phyloP scores from a whole-genome alignment of 495 filamentous ascomycete genomes.

The Xylaria grammica region DNA sequence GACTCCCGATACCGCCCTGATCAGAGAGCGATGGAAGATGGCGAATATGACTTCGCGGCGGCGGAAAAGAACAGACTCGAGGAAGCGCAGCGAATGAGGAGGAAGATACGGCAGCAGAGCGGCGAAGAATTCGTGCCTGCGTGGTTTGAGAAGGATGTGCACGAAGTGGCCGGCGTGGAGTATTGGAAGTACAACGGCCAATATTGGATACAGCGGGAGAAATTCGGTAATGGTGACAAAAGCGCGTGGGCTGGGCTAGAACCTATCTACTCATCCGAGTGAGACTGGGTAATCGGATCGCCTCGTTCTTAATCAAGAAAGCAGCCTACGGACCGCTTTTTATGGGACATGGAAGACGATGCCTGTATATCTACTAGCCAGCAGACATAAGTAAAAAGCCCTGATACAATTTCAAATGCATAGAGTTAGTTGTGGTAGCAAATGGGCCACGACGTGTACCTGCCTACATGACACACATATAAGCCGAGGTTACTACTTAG shows the following conservation, averaged over 20 bases:
- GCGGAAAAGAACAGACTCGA: conserved; percentile 94
- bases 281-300: not conserved
- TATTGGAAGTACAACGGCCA: conserved; percentile 88
- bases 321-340: not conserved
- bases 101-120: conserved; percentile 70
- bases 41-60: conserved; percentile 90
- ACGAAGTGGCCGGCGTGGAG: conserved; percentile 82
- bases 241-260: conserved; percentile 56
- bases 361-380: conserved; percentile 16
- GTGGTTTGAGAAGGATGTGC: conserved; percentile 79
- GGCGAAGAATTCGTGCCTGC: conserved; percentile 83
- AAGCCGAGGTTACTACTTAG: not conserved
- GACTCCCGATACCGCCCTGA: conserved; percentile 91
- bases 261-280: conserved; percentile 46
- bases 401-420: conserved; percentile 15
- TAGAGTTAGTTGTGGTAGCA: not conserved
- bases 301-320: not conserved
- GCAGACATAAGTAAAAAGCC: conserved; percentile 11
- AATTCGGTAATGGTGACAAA: conserved; percentile 54
- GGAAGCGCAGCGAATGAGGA: conserved; percentile 84
- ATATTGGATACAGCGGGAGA: conserved; percentile 78
- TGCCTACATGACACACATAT: not conserved
- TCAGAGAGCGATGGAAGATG: conserved; percentile 98
- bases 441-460: not conserved
- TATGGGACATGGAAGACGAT: not conserved